These are phyloP conservation scores for Aegle marmelos DNA, from an alignment of 345 rosid genomes.

Conservation along the genomic window DNA sequence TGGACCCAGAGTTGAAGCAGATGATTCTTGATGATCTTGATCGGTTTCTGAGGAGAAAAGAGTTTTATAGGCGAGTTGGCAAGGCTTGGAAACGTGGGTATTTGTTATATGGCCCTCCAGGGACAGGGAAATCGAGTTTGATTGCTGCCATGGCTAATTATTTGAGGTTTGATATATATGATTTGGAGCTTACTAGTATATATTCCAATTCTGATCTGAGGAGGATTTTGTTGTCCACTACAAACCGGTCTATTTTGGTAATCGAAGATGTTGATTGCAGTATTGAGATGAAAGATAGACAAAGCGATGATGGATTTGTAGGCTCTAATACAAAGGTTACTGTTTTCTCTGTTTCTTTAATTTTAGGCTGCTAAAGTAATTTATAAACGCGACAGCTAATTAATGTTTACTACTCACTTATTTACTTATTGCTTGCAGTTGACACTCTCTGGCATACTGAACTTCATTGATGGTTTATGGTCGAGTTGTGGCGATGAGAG, in stretches of 20 bases:
- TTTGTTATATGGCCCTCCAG: constrained; percentile 55
- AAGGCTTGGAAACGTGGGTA: constrained; percentile 64
- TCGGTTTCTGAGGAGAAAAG: constrained; percentile 47
- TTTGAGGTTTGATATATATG: constrained; percentile 54
- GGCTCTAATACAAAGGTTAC: neutral
- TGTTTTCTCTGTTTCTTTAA: too few species aligned
- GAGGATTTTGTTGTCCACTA: constrained; percentile 39
- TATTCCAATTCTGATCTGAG: constrained; percentile 36
- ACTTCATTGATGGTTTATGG: constrained; percentile 33
- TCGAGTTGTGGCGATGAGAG: constrained; percentile 27
- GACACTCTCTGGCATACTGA: constrained; percentile 7
- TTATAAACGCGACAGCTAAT: too few species aligned
- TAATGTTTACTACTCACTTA: too few species aligned
- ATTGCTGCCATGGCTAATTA: constrained; percentile 65
- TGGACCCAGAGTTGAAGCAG: constrained; percentile 40
- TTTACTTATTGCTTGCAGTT: neutral
- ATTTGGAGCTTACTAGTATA: constrained; percentile 43
- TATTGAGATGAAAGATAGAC: constrained; percentile 14
- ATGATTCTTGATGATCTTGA: constrained; percentile 42
- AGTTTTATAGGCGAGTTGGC: constrained; percentile 49
- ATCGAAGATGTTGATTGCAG: constrained; percentile 61
- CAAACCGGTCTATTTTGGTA: constrained; percentile 49
- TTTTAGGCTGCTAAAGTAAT: too few species aligned
- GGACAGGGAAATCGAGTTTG: constrained; percentile 62
- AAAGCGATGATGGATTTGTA: neutral